A percentile compares a stretch with the other conserved stretches of the same genome.
These are phyloP conservation scores for Murraya koenigii DNA, from an alignment of 345 rosid species.

Conservation along the genomic window DNA sequence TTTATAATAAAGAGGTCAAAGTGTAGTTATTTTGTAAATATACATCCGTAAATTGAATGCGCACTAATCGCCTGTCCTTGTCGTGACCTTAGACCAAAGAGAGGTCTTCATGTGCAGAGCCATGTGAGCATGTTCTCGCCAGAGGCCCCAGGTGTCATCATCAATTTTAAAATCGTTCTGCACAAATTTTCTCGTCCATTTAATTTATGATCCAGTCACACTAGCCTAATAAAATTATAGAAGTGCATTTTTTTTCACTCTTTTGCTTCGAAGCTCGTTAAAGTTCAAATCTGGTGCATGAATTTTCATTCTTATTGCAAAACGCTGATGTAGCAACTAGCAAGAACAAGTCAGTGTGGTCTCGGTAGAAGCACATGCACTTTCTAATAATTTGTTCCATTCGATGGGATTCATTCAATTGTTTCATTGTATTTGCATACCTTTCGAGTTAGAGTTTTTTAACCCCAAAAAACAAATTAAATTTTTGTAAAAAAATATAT, in stretches of 20 bases:
- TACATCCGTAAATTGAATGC: neutral
- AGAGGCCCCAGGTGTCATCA: slow-evolving; percentile 16
- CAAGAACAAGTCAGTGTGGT: neutral
- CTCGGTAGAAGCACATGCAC: neutral
- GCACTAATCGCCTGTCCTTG: neutral
- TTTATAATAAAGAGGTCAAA: neutral
- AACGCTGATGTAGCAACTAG: neutral
- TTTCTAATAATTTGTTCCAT: neutral
- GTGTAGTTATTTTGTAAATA: neutral
- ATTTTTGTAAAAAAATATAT: too few relatives aligned
- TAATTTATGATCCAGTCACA: neutral
- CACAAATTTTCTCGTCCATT: neutral
- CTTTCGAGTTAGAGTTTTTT: neutral
- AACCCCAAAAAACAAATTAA: too few relatives aligned
- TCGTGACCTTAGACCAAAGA: slow-evolving; percentile 9
- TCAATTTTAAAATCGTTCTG: neutral
- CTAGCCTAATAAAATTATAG: neutral
- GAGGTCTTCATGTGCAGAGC: slow-evolving; percentile 41
- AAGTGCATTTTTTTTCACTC: neutral
- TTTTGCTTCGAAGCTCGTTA: neutral
- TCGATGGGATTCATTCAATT: neutral
- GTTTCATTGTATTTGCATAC: neutral
- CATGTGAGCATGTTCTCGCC: slow-evolving; percentile 53
- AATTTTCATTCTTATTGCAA: neutral
- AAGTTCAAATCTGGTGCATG: neutral